Base-by-base conservation (phyloP, 2,329 filamentous ascomycete genomes). In the Thyridium curvatum region DNA sequence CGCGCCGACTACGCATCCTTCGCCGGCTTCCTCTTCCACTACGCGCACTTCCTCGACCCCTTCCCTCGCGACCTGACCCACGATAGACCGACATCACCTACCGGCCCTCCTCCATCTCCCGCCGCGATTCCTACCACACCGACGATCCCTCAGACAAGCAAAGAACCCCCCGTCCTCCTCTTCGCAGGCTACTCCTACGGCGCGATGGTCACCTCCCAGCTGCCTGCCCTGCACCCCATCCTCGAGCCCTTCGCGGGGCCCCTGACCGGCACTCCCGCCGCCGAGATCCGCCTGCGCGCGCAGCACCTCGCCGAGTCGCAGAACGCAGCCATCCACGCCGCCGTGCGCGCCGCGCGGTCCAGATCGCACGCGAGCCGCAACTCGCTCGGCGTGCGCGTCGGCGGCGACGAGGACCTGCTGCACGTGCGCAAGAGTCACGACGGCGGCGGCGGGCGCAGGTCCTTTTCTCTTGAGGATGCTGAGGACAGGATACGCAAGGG, bases 171-270 rank as follows among this genome's bases (percentile, higher is more conserved):
- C 3, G 40, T 68, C 35, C 53, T 81, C 3, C 52, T 95, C 5
- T 67, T 38, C 7, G 83, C 76, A 2, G 90, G 90, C 12, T 96
- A 96, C 58, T 95, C 89, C 0, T 96, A 96, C 58, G 93, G 93
- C 32, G 86, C 88, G 4, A 74, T 95, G 53, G 77, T 97, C 30
- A 80, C 87, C 3, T 79, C 76, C 1, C 79, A 83, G 41, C 71
- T 94, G 0, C 86, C 88, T 0, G 68, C 79, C 0, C 61, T 82
- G 29, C 57, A 66, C 10, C 60, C 68, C 0, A 76, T 94, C 18
- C 60, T 87, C 17, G 58, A 69, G 2, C 61, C 72, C 1, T 88
- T 93, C 48, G 54, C 62, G 8, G 56, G 62, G 0, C 72, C 78
- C 0, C 47, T 61, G 3, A 51, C 57, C n/a, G 77, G 71, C 30